Evolutionary conservation across 192 early-diverging fungal species (phyloP).

Genomic region (Coemansia sp.): DNA sequence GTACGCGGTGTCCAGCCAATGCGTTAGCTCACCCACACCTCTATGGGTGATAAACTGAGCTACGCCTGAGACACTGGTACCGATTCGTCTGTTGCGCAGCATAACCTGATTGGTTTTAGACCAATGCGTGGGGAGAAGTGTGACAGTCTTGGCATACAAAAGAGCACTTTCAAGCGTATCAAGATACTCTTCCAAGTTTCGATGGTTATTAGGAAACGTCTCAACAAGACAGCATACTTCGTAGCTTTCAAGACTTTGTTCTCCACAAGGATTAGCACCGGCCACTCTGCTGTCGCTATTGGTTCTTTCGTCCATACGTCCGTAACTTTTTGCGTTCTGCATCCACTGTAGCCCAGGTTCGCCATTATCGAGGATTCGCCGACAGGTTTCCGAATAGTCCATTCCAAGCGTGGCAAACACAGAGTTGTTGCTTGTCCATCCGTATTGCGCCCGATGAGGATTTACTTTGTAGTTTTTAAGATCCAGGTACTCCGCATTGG

Average conservation of each 20-base stretch:
- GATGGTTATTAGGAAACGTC: conserved; percentile 48
- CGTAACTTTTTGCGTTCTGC: conserved; percentile 40
- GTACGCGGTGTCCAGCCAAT: conserved; percentile 44
- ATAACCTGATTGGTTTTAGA: conserved; percentile 49
- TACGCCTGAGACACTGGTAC: conserved; percentile 49
- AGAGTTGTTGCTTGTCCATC: conserved; percentile 59
- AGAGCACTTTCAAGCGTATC: conserved; percentile 53
- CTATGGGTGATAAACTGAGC: conserved; percentile 50
- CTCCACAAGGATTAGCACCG: conserved; percentile 56
- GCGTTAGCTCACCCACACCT: conserved; percentile 27
- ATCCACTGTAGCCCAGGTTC: conserved; percentile 58
- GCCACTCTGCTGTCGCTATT: conserved; percentile 31
- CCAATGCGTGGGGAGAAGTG: conserved; percentile 53
- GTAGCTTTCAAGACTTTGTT: conserved; percentile 54
- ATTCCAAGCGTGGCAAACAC: conserved; percentile 50
- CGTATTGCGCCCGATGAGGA: conserved; percentile 48
- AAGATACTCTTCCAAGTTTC: conserved; percentile 33
- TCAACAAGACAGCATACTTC: conserved; percentile 57
- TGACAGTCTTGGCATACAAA: conserved; percentile 56
- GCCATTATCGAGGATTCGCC: conserved; percentile 42
- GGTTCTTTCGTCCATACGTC: conserved; percentile 41
- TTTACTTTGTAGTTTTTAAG: conserved; percentile 56
- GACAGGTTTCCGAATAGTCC: conserved; percentile 36
- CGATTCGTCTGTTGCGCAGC: conserved; percentile 55
- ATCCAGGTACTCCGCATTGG: conserved; percentile 49